Base-by-base conservation (phyloP, 371 early-diverging fungal species). In the Mortierella sp. region DNA sequence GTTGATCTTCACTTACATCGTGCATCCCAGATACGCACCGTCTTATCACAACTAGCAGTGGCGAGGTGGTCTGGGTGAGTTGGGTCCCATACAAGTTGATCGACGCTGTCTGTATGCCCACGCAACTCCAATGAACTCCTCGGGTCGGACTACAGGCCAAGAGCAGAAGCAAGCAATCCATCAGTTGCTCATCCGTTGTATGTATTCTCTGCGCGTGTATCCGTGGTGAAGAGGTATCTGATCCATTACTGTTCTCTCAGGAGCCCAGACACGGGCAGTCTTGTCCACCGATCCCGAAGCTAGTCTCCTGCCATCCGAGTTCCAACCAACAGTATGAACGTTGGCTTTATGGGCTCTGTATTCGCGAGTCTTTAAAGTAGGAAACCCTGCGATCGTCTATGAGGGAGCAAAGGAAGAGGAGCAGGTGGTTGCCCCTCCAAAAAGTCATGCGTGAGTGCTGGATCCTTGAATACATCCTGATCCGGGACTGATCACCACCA, bases 11-110 rank as follows among this genome's bases (percentile, higher is more conserved):
- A 19, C 45, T 68, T 84, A 93, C 93, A 83, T 70, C 94, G 81
- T 47, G 91, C 85, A 80, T 94, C 94, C 96, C 96, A 96, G 58
- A 96, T 80, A 21, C 94, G 82, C 2, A 94, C 91, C 0, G 93
- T 93, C 67, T 87, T 90, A 81, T 96, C 96, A 55, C 90, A 85
- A 16, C 93, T 93, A 6, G 94, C 93, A 6, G 96, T 92, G 0
- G 93, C 95, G 51, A 96, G 81, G 43, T 83, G 72, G 65, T 92
- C 89, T 6, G 89, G 86, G 60, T 91, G 87, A 14, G 88, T 87
- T 8, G 94, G 94, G 79, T 93, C 90, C 93, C 93, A 95, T 31
- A 85, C 86, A 27, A 95, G 79, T 64, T 93, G 90, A 80, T 95
- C 92, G 12, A 96, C 92, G 66, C 91, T 93, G 48, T 91, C 94